Conservation (phyloP, 2,329 filamentous ascomycete genomes). For the Chalaropsis thielavioides region DNA sequence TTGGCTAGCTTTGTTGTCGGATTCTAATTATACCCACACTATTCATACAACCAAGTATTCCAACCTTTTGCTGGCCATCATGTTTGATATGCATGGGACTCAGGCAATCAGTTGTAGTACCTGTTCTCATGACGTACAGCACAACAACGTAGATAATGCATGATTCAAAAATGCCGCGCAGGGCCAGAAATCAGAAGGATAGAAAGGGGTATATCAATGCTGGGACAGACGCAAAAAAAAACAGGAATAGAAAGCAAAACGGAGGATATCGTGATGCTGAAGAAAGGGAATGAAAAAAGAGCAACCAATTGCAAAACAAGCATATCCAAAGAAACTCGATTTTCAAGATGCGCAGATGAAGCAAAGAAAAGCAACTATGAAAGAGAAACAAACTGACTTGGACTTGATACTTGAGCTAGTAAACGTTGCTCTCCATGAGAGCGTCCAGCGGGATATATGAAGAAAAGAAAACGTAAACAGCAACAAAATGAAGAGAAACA, state of each 20-base stretch:
- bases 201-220: neutral
- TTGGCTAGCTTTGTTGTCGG: slow-evolving; percentile 14
- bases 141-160: neutral
- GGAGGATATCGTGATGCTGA: neutral
- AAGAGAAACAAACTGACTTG: slow-evolving; percentile 4
- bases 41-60: slow-evolving; percentile 18
- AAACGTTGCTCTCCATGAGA: neutral
- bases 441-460: neutral
- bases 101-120: neutral
- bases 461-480: slow-evolving; percentile 9
- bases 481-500: neutral
- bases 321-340: neutral
- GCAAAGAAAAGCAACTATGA: slow-evolving; percentile 6
- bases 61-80: neutral
- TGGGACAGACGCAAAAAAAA: neutral
- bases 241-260: neutral
- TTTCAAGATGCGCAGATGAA: slow-evolving; percentile 5
- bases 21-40: slow-evolving; percentile 15
- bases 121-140: slow-evolving; percentile 20
- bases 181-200: neutral
- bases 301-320: slow-evolving; percentile 9
- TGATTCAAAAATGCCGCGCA: neutral
- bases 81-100: neutral
- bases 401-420: neutral
- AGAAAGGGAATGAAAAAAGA: slow-evolving; percentile 6